A percentile compares a stretch with the other conserved stretches of the same genome.
phyloP scores from a whole-genome alignment of 805 yeast genomes.

The Zygoascus ofunaensis region DNA sequence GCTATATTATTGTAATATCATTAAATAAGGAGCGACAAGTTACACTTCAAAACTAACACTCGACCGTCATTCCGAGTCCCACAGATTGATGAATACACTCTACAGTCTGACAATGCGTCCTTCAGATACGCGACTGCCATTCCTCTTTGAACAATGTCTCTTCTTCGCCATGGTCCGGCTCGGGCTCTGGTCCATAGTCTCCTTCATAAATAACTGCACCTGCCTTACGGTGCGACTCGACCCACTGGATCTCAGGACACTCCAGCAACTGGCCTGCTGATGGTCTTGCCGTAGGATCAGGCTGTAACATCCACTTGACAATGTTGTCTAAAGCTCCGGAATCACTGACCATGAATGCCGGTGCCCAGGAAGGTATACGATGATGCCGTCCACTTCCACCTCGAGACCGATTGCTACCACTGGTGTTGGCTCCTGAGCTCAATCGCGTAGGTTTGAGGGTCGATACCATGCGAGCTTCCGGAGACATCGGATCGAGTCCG shows the following conservation, averaged over 20 bases:
- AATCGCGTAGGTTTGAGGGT: neutral
- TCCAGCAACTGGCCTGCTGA: slow-evolving; percentile 62
- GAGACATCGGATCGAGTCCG: neutral
- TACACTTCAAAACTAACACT: too few relatives aligned
- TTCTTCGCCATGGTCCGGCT: slow-evolving; percentile 12
- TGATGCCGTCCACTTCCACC: neutral
- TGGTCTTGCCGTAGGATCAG: slow-evolving; percentile 75
- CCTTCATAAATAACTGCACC: slow-evolving; percentile 96
- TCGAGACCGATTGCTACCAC: too few relatives aligned
- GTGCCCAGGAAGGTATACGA: slow-evolving; percentile 66
- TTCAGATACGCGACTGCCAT: slow-evolving; percentile 4
- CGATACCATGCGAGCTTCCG: slow-evolving; percentile 1
- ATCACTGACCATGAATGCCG: slow-evolving; percentile 68
- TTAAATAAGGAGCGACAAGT: too few relatives aligned
- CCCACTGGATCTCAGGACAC: slow-evolving; percentile 63
- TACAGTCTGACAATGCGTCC: too few relatives aligned
- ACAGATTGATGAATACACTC: too few relatives aligned
- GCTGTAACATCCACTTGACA: slow-evolving; percentile 84
- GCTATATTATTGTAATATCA: too few relatives aligned
- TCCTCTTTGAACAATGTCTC: slow-evolving; percentile 1
- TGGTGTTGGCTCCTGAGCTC: too few relatives aligned
- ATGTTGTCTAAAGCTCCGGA: slow-evolving; percentile 63
- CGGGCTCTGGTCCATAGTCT: slow-evolving; percentile 79
- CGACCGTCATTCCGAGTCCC: too few relatives aligned
- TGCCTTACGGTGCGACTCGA: slow-evolving; percentile 73